Evolutionary conservation across 2,329 filamentous ascomycete genomes (phyloP).

Genomic region (Ascochyta lentis): DNA sequence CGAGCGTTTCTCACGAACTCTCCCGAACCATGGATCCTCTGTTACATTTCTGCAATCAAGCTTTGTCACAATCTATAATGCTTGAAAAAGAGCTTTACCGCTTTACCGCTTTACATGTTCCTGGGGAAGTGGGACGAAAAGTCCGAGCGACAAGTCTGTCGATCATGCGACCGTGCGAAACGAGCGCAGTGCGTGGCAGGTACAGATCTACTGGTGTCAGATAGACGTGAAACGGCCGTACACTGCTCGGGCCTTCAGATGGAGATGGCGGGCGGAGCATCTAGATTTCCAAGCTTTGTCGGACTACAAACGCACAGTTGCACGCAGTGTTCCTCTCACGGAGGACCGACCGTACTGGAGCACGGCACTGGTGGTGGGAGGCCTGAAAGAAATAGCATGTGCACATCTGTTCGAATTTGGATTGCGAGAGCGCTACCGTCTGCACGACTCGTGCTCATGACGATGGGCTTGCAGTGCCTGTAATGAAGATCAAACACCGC

Average conservation of each 20-base stretch:
- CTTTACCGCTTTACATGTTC: neutral
- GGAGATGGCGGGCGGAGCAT: too few species aligned
- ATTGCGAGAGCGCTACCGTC: neutral
- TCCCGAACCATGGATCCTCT: too few species aligned
- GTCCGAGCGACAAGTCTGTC: neutral
- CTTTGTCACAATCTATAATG: neutral
- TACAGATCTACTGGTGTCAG: slow-evolving; percentile 1
- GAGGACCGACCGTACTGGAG: slow-evolving; percentile 3
- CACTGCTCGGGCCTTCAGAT: neutral
- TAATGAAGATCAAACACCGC: slow-evolving; percentile 16
- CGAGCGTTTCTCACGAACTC: too few species aligned
- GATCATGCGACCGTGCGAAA: slow-evolving; percentile 9
- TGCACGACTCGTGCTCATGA: slow-evolving; percentile 2
- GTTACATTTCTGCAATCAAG: neutral
- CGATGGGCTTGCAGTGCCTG: neutral
- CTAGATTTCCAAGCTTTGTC: neutral
- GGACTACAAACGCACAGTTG: neutral
- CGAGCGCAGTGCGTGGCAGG: slow-evolving; percentile 2
- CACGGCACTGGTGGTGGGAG: neutral
- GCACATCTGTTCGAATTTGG: too few species aligned
- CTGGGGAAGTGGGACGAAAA: slow-evolving; percentile 13
- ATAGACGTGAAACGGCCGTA: slow-evolving; percentile 6
- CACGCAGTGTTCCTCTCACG: neutral
- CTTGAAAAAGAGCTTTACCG: neutral
- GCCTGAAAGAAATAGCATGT: neutral